Base-by-base conservation (phyloP, 179 eudicot species). In the Amaranthus tricolor region DNA sequence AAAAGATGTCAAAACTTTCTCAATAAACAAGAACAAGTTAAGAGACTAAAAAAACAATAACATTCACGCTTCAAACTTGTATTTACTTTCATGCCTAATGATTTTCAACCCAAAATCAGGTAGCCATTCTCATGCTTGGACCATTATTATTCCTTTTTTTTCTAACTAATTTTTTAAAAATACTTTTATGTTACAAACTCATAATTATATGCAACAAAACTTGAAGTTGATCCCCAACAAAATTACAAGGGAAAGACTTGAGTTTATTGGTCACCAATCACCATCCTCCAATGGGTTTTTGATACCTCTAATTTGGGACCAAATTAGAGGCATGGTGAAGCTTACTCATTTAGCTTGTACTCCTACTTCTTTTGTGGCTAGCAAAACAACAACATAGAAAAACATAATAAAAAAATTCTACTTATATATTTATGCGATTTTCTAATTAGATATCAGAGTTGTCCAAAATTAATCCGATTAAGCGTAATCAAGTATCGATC, bases 1-100 rank as follows among this genome's bases (percentile, higher is more conserved):
- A 65, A 65, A 65, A 65, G 1, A 47, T 65, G 15, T 16, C 31
- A 40, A 63, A 65, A 9, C 7, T 9, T 62, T 20, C 66, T 62
- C 17, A 13, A 31, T 40, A 62, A 3, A 47, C 52, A 16, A 65
- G 54, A 65, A 47, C 54, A 31, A 31, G 3, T 31, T 31, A 65
- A 47, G 10, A 47, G 24, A 65, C 69, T 65, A 31, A 65, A 31
- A 65, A 65, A 47, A 65, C 69, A 65, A 65, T 15, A 52, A 65
- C 54, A 16, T 17, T 65, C 69, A 65, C 51, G 54, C 69, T 65
- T 45, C 69, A 65, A 53, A 65, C 54, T 65, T 47, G 9, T 15
- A 65, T 65, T 2, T 21, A n/a, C 53, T 47, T 65, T 53, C 69
- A 65, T 65, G 69, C 69, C 40, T 65, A 65, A 65, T 45, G 51